These are phyloP conservation scores for Aspergillus sclerotialis DNA, from an alignment of 2,329 filamentous ascomycete species.

Conservation along the genomic window DNA sequence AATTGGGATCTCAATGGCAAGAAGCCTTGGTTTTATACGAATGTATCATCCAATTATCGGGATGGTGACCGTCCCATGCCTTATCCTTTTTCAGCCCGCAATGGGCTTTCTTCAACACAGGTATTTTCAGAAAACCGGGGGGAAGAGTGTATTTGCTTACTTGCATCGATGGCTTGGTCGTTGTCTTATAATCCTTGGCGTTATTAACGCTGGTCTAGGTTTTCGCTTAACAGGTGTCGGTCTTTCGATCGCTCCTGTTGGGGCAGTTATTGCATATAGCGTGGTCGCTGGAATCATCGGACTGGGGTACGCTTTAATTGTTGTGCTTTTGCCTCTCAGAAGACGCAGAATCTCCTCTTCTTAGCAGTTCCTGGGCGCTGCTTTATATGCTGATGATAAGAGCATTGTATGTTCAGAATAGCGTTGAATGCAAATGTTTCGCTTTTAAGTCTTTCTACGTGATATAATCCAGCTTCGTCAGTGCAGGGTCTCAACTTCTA, in stretches of 20 bases:
- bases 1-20: conserved; percentile 45
- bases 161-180: conserved; percentile 52
- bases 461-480: too few species aligned
- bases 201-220: conserved; percentile 53
- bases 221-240: conserved; percentile 41
- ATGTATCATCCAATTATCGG: conserved; percentile 48
- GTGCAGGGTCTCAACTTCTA: too few species aligned
- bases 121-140: conserved; percentile 41
- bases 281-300: conserved; percentile 45
- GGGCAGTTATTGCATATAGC: conserved; percentile 42
- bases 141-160: conserved; percentile 41
- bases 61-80: conserved; percentile 41
- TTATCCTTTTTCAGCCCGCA: conserved; percentile 52
- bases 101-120: conserved; percentile 47
- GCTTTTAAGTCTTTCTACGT: too few species aligned
- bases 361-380: too few species aligned
- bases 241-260: conserved; percentile 20
- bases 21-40: conserved; percentile 27
- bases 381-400: too few species aligned
- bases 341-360: too few species aligned
- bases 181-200: conserved; percentile 43
- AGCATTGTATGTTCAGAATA: too few species aligned
- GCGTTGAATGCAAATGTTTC: too few species aligned
- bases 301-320: conserved; percentile 26
- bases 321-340: not conserved